Base-by-base conservation (phyloP, 2,329 filamentous ascomycete genomes). In the Penicillium sp. region DNA sequence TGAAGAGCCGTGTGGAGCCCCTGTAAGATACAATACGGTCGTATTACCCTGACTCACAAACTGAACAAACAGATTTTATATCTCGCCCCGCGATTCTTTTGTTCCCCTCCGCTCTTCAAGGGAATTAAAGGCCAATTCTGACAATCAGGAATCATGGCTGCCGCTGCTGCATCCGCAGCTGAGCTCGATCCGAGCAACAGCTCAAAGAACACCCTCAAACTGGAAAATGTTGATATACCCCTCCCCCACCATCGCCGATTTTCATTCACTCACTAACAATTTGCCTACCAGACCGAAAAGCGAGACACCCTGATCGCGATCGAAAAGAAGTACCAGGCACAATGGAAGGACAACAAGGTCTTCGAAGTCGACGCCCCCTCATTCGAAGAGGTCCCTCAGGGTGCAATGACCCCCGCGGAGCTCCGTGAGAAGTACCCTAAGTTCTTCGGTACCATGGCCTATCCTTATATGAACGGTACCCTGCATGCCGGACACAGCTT, bases 401-500 rank as follows among this genome's bases (percentile, higher is more conserved):
- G 87, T 68, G 85, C 88, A 57, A 85, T 92, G 65, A 81, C 87
- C 47, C 80, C 89, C 55, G 84, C 84, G 60, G 87, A 94, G 67
- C 81, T 96, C 61, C 89, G 89, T 69, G 81, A 87, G 67, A 87
- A 91, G 72, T 79, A 89, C 67, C 93, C 93, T 63, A 97, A 97
- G 78, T 96, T 92, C 81, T 95, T 93, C 70, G 91, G 88, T 56
- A 87, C 84, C 51, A 88, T 90, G 78, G 86, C 84, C 65, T 90
- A 87, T 66, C 85, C 86, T 19, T 92, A 91, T 74, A 91, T 91
- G 87, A 96, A 95, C 75, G 91, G 91, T 60, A 89, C 85, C 56
- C 81, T 95, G 26, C 93, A 97, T 70, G 91, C 89, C 30, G 94
- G 94, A 19, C 94, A 99, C 78, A 88, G 86, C 64, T 97, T 99